A percentile compares a stretch with the other conserved stretches of the same genome.
Conservation (phyloP, 129 eudicot genomes). For the Oenanthe sinensis region DNA sequence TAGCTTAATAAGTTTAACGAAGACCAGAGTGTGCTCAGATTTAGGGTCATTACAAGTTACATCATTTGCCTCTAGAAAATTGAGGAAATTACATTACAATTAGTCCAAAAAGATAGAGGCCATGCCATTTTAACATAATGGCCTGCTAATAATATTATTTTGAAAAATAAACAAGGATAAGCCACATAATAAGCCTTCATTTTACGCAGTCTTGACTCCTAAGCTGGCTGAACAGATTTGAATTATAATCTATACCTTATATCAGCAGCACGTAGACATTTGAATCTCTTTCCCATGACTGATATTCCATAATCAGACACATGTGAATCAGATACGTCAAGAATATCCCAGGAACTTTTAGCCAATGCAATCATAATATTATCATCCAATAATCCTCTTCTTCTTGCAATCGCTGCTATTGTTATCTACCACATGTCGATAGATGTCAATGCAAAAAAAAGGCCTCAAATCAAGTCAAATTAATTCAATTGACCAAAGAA, state of each 20-base stretch:
- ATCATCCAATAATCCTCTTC: constrained; percentile 80
- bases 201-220: neutral
- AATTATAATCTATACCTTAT: constrained; percentile 44
- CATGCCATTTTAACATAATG: neutral
- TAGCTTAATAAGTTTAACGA: too few relatives aligned
- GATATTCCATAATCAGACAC: constrained; percentile 74
- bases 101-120: neutral
- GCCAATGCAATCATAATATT: constrained; percentile 63
- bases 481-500: neutral
- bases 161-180: neutral
- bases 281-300: constrained; percentile 50
- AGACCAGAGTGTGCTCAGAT: too few relatives aligned
- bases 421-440: constrained; percentile 46
- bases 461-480: neutral
- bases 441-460: constrained; percentile 14
- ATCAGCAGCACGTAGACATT: constrained; percentile 50
- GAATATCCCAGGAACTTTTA: constrained; percentile 73
- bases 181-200: neutral
- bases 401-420: constrained; percentile 76
- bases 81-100: neutral
- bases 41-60: neutral
- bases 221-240: neutral
- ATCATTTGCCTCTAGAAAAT: neutral
- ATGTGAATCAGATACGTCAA: constrained; percentile 82
- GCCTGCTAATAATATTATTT: neutral